Conservation (phyloP, 2,329 filamentous ascomycete genomes). For the Pyrenochaeta sp. region DNA sequence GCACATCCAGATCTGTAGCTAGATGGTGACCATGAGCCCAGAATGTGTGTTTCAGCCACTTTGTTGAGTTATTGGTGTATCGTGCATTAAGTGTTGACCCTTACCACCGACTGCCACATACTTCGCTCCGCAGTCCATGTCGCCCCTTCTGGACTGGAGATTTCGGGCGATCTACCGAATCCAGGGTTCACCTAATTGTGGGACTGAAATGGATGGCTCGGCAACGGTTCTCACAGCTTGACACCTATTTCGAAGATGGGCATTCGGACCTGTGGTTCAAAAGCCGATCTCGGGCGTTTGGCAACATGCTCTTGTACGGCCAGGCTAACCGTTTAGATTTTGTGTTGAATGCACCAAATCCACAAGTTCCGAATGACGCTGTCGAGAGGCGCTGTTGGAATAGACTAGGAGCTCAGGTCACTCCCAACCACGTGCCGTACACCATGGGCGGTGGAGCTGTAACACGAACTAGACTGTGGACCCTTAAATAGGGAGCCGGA, state of each 20-base stretch:
- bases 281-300: constrained; percentile 4
- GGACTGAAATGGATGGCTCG: background rate
- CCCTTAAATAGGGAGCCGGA: constrained; percentile 30
- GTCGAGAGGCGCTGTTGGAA: constrained; percentile 23
- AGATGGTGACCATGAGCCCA: no score
- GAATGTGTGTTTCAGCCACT: no score
- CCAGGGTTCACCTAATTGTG: background rate
- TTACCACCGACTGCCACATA: no score
- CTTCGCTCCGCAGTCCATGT: no score
- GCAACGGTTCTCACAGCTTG: background rate
- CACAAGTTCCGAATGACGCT: constrained; percentile 1
- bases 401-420: constrained; percentile 20
- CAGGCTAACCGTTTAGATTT: background rate
- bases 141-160: background rate
- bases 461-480: constrained; percentile 22
- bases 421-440: constrained; percentile 25
- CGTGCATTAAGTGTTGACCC: no score
- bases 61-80: no score
- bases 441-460: constrained; percentile 24
- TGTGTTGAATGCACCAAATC: constrained; percentile 15
- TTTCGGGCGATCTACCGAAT: background rate
- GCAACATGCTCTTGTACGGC: constrained; percentile 6
- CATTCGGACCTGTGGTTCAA: no score
- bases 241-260: no score
- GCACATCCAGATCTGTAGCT: no score